Evolutionary conservation across 108 stramenopile species (phyloP), one percentile per base, ranked within the genome.

Genomic region (Discostella pseudostelligera): DNA sequence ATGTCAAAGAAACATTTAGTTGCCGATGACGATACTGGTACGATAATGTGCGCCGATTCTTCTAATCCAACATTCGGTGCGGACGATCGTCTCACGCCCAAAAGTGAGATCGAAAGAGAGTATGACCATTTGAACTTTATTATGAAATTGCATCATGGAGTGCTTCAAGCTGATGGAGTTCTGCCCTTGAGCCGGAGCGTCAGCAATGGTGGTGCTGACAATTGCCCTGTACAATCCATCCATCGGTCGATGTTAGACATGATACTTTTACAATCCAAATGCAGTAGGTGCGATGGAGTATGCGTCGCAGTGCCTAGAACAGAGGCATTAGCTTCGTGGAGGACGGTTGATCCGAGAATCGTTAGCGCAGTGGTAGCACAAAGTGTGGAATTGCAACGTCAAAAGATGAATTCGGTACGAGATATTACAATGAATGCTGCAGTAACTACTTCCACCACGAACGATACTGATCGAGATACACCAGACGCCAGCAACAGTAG

Each of bases 211-310:
- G 21, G 21, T 24, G 32, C 4, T 32, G 42, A 43, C n/a, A 21
- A 54, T 35, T 0, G 32, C n/a, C 16, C 1, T 1, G 29, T 29
- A 12, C 0, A 54, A 14, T 14, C 8, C n/a, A 36, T 54, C n/a
- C 13, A 13, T 3, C 53, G 53, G 16, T 54, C n/a, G 28, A 36
- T 54, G 53, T 21, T 54, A 17, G 53, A 54, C 35, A 54, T 54
- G 53, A 54, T 54, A 35, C 35, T 54, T 35, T 25, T 54, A 29
- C 53, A 54, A 54, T 54, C 53, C 11, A 54, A 54, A 26, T 16
- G 14, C 8, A 29, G 53, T 0, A n/a, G 13, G 29, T 16, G 13
- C 14, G 53, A 29, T 13, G 35, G 35, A 14, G 29, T 36, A 16
- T 54, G 35, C 17, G 35, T 35, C 14, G 24, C 53, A 26, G 32